A percentile compares a stretch with the other conserved stretches of the same genome.
These are phyloP conservation scores for Cladorrhinum sp. DNA, from an alignment of 2,329 filamentous ascomycete genomes.

Conservation along the genomic window DNA sequence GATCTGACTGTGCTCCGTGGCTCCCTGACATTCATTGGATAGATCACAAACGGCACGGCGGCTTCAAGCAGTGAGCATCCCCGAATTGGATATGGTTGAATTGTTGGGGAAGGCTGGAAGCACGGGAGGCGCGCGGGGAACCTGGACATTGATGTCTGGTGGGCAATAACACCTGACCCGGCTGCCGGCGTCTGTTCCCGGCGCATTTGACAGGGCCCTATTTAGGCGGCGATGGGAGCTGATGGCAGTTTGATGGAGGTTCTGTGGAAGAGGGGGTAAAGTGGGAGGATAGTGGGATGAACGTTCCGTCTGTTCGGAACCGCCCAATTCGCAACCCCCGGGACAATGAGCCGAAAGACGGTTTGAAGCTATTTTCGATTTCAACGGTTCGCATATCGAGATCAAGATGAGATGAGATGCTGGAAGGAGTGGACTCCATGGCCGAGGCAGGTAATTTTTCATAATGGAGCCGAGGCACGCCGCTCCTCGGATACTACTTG, in stretches of 20 bases:
- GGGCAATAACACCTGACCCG: slow-evolving; percentile 3
- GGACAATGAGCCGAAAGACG: background rate
- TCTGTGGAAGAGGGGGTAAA: background rate
- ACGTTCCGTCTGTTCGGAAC: background rate
- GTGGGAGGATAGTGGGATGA: background rate
- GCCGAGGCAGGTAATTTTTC: background rate
- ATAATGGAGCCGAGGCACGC: background rate
- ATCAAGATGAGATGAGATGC: background rate
- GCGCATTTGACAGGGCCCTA: background rate
- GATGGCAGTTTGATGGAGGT: background rate
- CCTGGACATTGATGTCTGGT: background rate
- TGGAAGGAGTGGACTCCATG: background rate
- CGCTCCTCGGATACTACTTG: background rate
- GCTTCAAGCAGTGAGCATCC: background rate
- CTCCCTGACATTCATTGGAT: background rate
- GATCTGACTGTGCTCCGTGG: background rate
- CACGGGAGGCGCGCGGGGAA: background rate
- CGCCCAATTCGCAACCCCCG: background rate
- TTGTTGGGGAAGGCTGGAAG: slow-evolving; percentile 8
- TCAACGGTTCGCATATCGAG: background rate
- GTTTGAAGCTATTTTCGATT: background rate
- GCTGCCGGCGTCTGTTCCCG: slow-evolving; percentile 5
- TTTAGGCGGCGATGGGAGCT: background rate
- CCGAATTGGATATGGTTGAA: background rate
- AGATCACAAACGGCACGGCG: background rate